Percentiles rank a stretch among this genome's conserved stretches.
phyloP scores from a whole-genome alignment of 2,329 filamentous ascomycete species.

The Trichoderma atrobrunneum region DNA sequence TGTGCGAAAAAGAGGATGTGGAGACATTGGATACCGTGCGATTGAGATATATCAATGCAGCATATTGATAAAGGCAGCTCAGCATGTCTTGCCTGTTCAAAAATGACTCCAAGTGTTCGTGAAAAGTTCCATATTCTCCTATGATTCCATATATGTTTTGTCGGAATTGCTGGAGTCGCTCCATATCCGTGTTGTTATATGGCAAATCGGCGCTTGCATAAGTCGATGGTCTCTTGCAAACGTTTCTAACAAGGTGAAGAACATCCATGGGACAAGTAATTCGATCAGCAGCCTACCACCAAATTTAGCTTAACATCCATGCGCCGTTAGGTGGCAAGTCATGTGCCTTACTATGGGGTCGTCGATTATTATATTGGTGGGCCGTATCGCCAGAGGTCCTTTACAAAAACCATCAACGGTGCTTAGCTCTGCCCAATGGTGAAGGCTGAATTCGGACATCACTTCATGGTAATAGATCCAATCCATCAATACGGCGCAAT shows the following conservation, averaged over 20 bases:
- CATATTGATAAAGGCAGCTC: conserved; percentile 7
- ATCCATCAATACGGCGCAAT: conserved; percentile 9
- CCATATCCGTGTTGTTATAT: conserved; percentile 11
- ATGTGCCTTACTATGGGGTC: neutral
- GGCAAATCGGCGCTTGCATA: neutral
- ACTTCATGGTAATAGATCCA: conserved; percentile 21
- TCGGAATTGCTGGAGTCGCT: conserved; percentile 1
- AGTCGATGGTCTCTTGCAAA: conserved; percentile 8
- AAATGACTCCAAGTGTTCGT: neutral
- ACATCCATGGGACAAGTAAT: conserved; percentile 14
- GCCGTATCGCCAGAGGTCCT: conserved; percentile 5
- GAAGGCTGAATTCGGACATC: conserved; percentile 11
- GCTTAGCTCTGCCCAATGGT: conserved; percentile 11
- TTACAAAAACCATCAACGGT: neutral
- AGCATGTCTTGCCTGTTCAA: conserved; percentile 11
- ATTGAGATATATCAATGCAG: conserved; percentile 17
- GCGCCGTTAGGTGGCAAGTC: neutral
- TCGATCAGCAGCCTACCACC: neutral
- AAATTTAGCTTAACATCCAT: neutral
- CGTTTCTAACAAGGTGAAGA: conserved; percentile 4
- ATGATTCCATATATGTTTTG: neutral
- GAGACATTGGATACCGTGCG: conserved; percentile 12
- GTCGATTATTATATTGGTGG: neutral
- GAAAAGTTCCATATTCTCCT: conserved; percentile 14
- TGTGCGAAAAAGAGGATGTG: conserved; percentile 1